Conservation (phyloP, 2,329 filamentous ascomycete species). For the Verticillium albo-atrum region DNA sequence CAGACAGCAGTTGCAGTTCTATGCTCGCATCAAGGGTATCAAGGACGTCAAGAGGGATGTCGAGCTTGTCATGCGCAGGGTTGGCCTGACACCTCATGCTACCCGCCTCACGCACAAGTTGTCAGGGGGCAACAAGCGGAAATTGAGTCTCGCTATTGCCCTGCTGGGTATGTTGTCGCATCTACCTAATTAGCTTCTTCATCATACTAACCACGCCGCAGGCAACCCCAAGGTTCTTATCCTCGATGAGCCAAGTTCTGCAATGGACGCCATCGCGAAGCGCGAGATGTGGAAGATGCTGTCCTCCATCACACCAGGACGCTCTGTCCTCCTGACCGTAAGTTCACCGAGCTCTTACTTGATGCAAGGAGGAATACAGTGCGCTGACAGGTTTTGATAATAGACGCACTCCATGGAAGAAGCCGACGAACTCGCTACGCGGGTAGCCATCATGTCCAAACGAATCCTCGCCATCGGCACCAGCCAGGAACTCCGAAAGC, state of each 20-base stretch:
- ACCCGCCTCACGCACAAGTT: constrained; percentile 60
- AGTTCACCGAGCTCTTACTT: background rate
- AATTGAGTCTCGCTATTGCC: constrained; percentile 66
- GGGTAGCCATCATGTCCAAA: constrained; percentile 4
- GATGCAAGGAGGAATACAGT: no score
- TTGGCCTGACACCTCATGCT: constrained; percentile 57
- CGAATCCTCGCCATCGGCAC: constrained; percentile 56
- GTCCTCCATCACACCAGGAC: constrained; percentile 55
- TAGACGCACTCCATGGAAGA: constrained; percentile 71
- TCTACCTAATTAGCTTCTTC: background rate
- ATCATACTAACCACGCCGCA: constrained; percentile 30
- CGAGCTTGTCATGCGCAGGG: constrained; percentile 55
- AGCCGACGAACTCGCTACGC: constrained; percentile 62
- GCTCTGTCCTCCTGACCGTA: constrained; percentile 59
- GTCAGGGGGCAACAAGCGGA: constrained; percentile 72
- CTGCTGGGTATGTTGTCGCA: constrained; percentile 60
- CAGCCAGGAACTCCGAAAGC: constrained; percentile 47
- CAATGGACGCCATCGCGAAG: constrained; percentile 70
- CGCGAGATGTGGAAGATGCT: constrained; percentile 72
- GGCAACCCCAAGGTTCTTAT: constrained; percentile 65
- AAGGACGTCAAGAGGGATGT: constrained; percentile 58
- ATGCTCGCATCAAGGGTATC: constrained; percentile 64
- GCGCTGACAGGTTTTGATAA: no score
- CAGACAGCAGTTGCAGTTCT: constrained; percentile 64
- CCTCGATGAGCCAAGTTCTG: constrained; percentile 66